Percentiles rank a stretch among this genome's conserved stretches.
These are phyloP conservation scores for Pyrus bretschneideri DNA, from an alignment of 306 rosid species.

Conservation along the genomic window DNA sequence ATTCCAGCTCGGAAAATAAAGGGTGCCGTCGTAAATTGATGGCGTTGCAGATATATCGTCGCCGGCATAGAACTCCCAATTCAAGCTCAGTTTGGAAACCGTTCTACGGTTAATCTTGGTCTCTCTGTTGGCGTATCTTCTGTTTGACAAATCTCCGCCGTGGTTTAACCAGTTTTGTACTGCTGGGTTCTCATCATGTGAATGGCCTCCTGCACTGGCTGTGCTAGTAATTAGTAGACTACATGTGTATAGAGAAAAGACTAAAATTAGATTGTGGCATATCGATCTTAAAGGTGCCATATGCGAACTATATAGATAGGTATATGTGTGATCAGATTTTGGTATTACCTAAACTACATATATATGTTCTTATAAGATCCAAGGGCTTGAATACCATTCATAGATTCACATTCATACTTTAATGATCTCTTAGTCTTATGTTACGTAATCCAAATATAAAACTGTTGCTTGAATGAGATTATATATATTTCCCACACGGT, in stretches of 20 bases:
- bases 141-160: conserved; percentile 46
- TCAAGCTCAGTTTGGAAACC: conserved; percentile 21
- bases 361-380: too few relatives aligned
- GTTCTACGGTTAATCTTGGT: conserved; percentile 31
- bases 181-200: background rate
- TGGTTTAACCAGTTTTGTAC: conserved; percentile 46
- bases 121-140: conserved; percentile 43
- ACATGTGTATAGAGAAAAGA: background rate
- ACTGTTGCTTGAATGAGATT: too few relatives aligned
- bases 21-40: conserved; percentile 17
- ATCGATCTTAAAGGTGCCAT: too few relatives aligned
- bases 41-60: conserved; percentile 45
- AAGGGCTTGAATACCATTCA: too few relatives aligned
- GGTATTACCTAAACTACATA: too few relatives aligned
- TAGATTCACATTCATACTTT: too few relatives aligned
- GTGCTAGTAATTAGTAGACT: background rate
- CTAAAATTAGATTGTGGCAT: background rate
- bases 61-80: conserved; percentile 44
- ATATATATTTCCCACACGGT: too few relatives aligned
- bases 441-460: too few relatives aligned
- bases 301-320: too few relatives aligned
- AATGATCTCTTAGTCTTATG: too few relatives aligned
- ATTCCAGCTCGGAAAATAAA: conserved; percentile 55
- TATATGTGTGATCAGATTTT: too few relatives aligned
- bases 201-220: background rate